Evolutionary conservation across 768 basidiomycete species (phyloP).

Genomic region (Serpula lacrymans): DNA sequence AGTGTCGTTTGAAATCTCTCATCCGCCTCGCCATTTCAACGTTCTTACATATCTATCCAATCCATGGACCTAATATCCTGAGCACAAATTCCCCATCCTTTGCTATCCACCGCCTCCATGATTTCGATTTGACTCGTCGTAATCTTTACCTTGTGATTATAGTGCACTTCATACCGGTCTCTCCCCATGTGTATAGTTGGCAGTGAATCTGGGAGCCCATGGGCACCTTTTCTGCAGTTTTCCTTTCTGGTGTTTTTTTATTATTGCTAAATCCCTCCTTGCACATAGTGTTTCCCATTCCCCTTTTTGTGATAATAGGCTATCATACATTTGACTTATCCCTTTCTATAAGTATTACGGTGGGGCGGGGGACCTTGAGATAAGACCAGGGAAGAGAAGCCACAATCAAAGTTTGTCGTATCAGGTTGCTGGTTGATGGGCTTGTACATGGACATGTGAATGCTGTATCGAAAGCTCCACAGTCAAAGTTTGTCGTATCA

Average conservation of each 20-base stretch:
- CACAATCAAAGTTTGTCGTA: too few species aligned
- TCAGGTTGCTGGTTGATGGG: too few species aligned
- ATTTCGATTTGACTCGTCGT: background rate
- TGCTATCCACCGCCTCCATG: background rate
- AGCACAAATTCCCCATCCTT: background rate
- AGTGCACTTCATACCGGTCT: constrained; percentile 2
- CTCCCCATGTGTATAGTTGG: background rate
- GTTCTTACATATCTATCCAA: constrained; percentile 31
- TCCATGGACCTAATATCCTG: constrained; percentile 22
- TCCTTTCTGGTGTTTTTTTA: constrained; percentile 1
- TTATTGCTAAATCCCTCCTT: background rate
- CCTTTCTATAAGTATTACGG: constrained; percentile 4
- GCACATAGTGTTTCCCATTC: background rate
- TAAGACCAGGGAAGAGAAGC: too few species aligned
- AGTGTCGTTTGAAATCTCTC: too few species aligned
- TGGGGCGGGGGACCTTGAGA: too few species aligned
- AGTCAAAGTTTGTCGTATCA: too few species aligned
- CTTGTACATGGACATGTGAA: too few species aligned
- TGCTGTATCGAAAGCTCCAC: too few species aligned
- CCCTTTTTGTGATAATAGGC: constrained; percentile 10
- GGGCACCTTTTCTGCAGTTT: constrained; percentile 6
- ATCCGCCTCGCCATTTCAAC: constrained; percentile 15
- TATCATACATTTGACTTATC: constrained; percentile 7
- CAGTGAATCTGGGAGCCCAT: too few species aligned
- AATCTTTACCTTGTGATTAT: background rate